Evolutionary conservation across 441 rosid genomes (phyloP), one percentile per base, ranked within the genome.

Genomic region (Gossypium gossypioides): DNA sequence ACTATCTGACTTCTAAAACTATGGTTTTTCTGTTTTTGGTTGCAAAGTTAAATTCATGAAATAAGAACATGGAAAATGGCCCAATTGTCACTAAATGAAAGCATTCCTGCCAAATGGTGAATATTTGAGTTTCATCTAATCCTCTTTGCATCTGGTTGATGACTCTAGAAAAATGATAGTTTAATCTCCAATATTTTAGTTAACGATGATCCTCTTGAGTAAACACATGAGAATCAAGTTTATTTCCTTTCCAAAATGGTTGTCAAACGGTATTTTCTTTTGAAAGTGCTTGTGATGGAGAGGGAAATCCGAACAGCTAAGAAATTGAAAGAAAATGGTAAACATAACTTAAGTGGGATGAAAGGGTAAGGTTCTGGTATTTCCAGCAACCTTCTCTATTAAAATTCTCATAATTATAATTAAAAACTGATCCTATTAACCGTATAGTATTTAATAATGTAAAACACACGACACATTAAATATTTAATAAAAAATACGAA

Each of bases 51-150:
- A 24, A n/a, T 66, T 24, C 56, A 46, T 46, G 52, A 46, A 46
- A 19, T 19, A 42, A 21, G 19, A 65, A 10, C 2, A 6, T 24
- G 58, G 24, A n/a, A 9, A 24, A 50, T 27, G 44, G 44, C 15
- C 58, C 16, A 50, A 67, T 67, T 50, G 44, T 50, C 71, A 50
- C 32, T 15, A 50, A 50, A 67, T 25, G 2, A 50, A 50, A 65
- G 69, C 55, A 65, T 46, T 65, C 55, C 21, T 67, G 58, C 58
- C 24, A 67, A 50, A 15, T 67, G 58, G 42, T 50, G 24, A 15
- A 50, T 46, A 27, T 68, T 18, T 68, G 4, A 50, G n/a, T 67
- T 50, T 67, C 59, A 25, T 50, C 12, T 50, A 62, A 50, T 29
- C 58, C 15, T 48, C 9, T 25, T 48, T 0, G 15, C 37, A 15